These are phyloP conservation scores for Rhizopogon sp. DNA, from an alignment of 768 basidiomycete genomes.

Conservation along the genomic window DNA sequence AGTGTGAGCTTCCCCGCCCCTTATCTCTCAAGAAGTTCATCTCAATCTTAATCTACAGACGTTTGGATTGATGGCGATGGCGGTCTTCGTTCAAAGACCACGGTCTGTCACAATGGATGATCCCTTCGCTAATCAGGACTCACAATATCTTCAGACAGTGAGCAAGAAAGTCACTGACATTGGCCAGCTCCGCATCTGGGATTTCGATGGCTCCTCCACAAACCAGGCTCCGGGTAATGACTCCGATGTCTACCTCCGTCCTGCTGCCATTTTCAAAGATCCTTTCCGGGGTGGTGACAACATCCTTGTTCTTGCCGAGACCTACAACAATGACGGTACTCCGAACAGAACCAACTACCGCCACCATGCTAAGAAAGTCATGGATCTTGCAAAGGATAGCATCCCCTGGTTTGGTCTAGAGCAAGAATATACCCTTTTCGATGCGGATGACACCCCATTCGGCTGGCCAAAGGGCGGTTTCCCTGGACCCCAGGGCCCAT, in stretches of 20 bases:
- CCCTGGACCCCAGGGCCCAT: constrained; percentile 98
- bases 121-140: not conserved
- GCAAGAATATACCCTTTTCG: constrained; percentile 98
- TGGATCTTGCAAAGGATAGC: constrained; percentile 81
- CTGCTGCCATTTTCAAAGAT: constrained; percentile 96
- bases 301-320: constrained; percentile 94
- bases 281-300: constrained; percentile 99
- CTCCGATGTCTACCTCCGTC: constrained; percentile 98
- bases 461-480: constrained; percentile 99
- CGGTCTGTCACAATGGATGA: constrained; percentile 41
- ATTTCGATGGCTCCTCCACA: constrained; percentile 98
- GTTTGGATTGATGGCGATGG: constrained; percentile 97
- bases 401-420: constrained; percentile 98
- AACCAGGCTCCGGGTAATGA: constrained; percentile 94
- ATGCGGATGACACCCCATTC: constrained; percentile 82
- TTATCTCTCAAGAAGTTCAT: constrained; percentile 11
- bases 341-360: constrained; percentile 97
- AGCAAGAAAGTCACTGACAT: constrained; percentile 83
- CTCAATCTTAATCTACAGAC: constrained; percentile 45
- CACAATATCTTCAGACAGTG: constrained; percentile 57
- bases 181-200: constrained; percentile 92
- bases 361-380: constrained; percentile 88
- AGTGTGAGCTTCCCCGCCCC: constrained; percentile 51
- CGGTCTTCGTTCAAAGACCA: constrained; percentile 96
- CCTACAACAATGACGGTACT: constrained; percentile 98